Evolutionary conservation across 1,284 basidiomycete genomes (phyloP), one percentile per base, ranked within the genome.

Genomic region (Fomitopsis betulina): DNA sequence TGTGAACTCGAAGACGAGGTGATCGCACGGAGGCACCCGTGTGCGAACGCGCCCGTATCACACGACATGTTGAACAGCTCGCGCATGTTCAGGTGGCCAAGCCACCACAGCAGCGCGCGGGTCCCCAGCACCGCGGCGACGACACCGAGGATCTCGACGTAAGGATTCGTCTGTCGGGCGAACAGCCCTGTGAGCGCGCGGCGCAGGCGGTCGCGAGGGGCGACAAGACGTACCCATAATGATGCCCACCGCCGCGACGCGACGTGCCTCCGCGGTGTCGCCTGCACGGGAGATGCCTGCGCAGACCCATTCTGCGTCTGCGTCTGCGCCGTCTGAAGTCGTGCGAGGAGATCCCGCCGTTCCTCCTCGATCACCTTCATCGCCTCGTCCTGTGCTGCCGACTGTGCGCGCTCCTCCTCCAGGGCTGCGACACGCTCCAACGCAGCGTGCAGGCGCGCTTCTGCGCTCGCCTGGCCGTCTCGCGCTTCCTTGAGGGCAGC

Each of bases 41-140:
- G 49, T 32, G 49, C 49, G 19, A 51, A 51, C 49, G 49, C 49
- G 19, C 49, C 49, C n/a, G 49, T 27, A n/a, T 51, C 49, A 19
- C 49, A 51, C 49, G 49, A 32, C n/a, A 51, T 5, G 32, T 17
- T n/a, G n/a, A 51, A 23, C 32, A 51, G 33, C 33, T 51, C 49
- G 49, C 49, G 49, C 3, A 35, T 5, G 33, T 51, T 32, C 33
- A 51, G 30, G 2, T 51, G 49, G 49, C 49, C 49, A 17, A 51
- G n/a, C 49, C 49, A 51, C 49, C 49, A 51, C 49, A 51, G 49
- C 33, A 51, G 49, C 32, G 49, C 49, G 49, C 49, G 49, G 8
- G 49, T 51, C 9, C 49, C 49, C 6, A 51, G 30, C 32, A 51
- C 49, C 7, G 49, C 49, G 7, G 49, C 49, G n/a, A 51, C 33